Conservation (phyloP, 2,329 filamentous ascomycete species). For the Trichophaea hybrida region DNA sequence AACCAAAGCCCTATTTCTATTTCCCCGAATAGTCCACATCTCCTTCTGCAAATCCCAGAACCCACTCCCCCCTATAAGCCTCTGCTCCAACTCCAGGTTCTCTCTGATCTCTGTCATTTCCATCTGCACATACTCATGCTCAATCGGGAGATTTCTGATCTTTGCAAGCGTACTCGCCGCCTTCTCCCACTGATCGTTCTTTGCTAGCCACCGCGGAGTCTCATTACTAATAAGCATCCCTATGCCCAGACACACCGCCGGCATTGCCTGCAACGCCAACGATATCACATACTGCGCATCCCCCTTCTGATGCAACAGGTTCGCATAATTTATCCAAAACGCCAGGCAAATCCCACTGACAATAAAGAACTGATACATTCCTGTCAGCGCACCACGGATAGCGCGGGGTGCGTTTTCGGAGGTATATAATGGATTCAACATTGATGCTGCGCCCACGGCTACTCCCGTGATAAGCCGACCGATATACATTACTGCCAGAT, state of each 20-base stretch:
- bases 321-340: slow-evolving; percentile 45
- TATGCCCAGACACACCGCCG: slow-evolving; percentile 44
- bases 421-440: slow-evolving; percentile 47
- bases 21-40: slow-evolving; percentile 40
- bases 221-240: slow-evolving; percentile 44
- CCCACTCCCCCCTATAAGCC: slow-evolving; percentile 37
- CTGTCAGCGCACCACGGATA: slow-evolving; percentile 44
- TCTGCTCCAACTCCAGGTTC: slow-evolving; percentile 48
- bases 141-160: slow-evolving; percentile 41
- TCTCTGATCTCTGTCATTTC: slow-evolving; percentile 48
- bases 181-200: slow-evolving; percentile 45
- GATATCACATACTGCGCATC: slow-evolving; percentile 35
- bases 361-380: slow-evolving; percentile 33
- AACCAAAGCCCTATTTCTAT: slow-evolving; percentile 50
- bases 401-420: slow-evolving; percentile 47
- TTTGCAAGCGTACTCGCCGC: slow-evolving; percentile 42
- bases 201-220: slow-evolving; percentile 50
- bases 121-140: slow-evolving; percentile 42
- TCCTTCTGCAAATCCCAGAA: slow-evolving; percentile 47
- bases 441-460: slow-evolving; percentile 38
- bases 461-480: slow-evolving; percentile 40
- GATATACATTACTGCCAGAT: slow-evolving; percentile 49
- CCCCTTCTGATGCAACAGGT: slow-evolving; percentile 30
- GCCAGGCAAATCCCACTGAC: slow-evolving; percentile 34
- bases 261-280: slow-evolving; percentile 49